These are phyloP conservation scores for Periglandula ipomoeae DNA, from an alignment of 2,329 filamentous ascomycete species.

Conservation along the genomic window DNA sequence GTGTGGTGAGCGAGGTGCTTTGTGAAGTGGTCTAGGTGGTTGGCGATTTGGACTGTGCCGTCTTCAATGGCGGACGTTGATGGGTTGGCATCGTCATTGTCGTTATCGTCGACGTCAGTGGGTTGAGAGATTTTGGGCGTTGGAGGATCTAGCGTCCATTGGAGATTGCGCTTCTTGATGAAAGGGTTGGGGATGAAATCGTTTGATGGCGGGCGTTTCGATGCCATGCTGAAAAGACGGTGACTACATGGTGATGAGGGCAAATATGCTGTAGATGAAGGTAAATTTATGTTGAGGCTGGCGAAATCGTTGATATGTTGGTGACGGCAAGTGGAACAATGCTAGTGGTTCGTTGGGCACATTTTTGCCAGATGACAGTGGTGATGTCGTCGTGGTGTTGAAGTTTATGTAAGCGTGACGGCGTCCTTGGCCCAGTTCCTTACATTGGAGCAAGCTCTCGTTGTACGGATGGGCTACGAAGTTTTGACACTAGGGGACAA, in stretches of 20 bases:
- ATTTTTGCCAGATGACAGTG: no score
- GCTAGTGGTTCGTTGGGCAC: no score
- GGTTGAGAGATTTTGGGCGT: not conserved
- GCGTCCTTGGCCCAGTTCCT: no score
- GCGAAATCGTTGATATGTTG: no score
- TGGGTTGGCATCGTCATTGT: no score
- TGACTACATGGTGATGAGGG: not conserved
- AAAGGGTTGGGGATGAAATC: conserved; percentile 34
- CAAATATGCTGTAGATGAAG: no score
- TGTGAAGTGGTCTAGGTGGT: conserved; percentile 32
- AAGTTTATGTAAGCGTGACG: conserved; percentile 2
- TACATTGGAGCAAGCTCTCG: no score
- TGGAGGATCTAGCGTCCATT: conserved; percentile 28
- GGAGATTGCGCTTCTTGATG: conserved; percentile 36
- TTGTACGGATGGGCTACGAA: no score
- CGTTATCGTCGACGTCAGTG: no score
- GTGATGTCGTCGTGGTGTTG: no score
- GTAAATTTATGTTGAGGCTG: no score
- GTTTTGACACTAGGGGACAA: no score
- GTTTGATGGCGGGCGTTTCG: conserved; percentile 12
- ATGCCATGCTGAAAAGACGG: conserved; percentile 1
- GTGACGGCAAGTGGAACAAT: not conserved
- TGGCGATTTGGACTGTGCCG: conserved; percentile 23
- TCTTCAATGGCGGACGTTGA: conserved; percentile 31
- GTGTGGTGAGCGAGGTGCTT: conserved; percentile 20